Evolutionary conservation across 495 filamentous ascomycete species (phyloP).

Genomic region (Daldinia caldariorum): DNA sequence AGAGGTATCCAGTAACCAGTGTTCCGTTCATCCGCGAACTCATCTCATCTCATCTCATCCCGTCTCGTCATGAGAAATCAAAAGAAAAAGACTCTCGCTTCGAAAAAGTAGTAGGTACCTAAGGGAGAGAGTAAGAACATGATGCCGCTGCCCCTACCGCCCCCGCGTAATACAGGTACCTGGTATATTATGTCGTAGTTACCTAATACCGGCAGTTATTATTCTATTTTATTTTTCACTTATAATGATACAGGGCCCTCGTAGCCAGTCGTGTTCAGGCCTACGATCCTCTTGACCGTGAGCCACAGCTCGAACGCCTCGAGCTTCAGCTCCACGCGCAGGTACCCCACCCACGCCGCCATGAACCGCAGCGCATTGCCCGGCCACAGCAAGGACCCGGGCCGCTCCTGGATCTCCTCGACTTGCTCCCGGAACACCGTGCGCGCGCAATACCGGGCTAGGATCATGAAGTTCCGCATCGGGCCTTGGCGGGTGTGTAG

Average conservation of each 20-base stretch:
- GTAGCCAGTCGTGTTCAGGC: slow-evolving; percentile 38
- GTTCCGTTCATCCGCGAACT: background rate
- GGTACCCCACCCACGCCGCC: slow-evolving; percentile 60
- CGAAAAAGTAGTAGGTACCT: slow-evolving; percentile 1
- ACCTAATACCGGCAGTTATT: background rate
- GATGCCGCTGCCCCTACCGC: background rate
- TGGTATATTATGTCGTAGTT: background rate
- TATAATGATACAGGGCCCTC: slow-evolving; percentile 30
- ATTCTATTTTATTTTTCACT: background rate
- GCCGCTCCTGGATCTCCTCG: slow-evolving; percentile 65
- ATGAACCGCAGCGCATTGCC: slow-evolving; percentile 59
- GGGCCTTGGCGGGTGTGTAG: slow-evolving; percentile 90
- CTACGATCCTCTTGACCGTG: slow-evolving; percentile 59
- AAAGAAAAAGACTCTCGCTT: slow-evolving; percentile 8
- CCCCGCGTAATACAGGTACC: background rate
- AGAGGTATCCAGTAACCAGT: slow-evolving; percentile 14
- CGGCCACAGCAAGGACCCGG: slow-evolving; percentile 59
- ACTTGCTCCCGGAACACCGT: slow-evolving; percentile 90
- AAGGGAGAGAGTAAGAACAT: background rate
- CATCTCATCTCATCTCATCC: too few relatives aligned
- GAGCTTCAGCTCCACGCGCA: slow-evolving; percentile 63
- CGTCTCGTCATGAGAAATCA: background rate
- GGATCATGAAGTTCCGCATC: slow-evolving; percentile 88
- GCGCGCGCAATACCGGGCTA: slow-evolving; percentile 89
- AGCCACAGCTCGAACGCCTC: slow-evolving; percentile 69